These are phyloP conservation scores for Penicillium concentricum DNA, from an alignment of 2,329 filamentous ascomycete genomes.

Conservation along the genomic window DNA sequence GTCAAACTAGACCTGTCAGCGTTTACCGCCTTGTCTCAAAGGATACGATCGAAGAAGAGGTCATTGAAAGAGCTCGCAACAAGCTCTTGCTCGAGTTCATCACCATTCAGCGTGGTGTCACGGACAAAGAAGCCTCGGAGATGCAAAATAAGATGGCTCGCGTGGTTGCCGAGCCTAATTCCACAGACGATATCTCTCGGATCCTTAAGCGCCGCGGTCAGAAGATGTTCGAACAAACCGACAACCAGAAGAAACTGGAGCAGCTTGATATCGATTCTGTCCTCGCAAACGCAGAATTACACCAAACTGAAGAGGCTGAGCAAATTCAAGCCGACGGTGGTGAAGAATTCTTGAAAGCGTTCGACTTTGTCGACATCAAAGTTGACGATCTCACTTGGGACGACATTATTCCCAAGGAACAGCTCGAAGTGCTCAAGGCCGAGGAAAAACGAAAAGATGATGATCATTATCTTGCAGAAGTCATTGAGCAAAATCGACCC, in stretches of 20 bases:
- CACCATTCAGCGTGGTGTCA: constrained; percentile 94
- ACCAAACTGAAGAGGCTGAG: constrained; percentile 92
- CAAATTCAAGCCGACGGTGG: constrained; percentile 93
- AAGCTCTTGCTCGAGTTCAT: constrained; percentile 97
- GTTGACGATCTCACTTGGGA: constrained; percentile 93
- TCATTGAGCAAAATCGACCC: constrained; percentile 82
- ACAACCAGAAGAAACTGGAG: constrained; percentile 94
- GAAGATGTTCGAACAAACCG: constrained; percentile 97
- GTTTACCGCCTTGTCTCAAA: constrained; percentile 97
- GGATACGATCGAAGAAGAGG: constrained; percentile 97
- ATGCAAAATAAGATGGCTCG: constrained; percentile 75
- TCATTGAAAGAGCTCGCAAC: constrained; percentile 91
- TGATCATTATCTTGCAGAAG: constrained; percentile 75
- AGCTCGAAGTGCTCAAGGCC: constrained; percentile 83
- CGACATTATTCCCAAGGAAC: constrained; percentile 93
- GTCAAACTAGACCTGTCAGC: constrained; percentile 92
- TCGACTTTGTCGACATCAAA: constrained; percentile 96
- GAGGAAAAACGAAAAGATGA: constrained; percentile 84
- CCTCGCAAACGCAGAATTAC: constrained; percentile 92
- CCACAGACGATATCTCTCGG: constrained; percentile 90
- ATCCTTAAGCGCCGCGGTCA: constrained; percentile 98
- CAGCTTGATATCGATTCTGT: constrained; percentile 97
- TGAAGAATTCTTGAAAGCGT: constrained; percentile 87
- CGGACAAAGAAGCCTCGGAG: constrained; percentile 85
- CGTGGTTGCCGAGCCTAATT: constrained; percentile 74